phyloP scores from a whole-genome alignment of 2,329 filamentous ascomycete species.

The Polytolypa hystricis region DNA sequence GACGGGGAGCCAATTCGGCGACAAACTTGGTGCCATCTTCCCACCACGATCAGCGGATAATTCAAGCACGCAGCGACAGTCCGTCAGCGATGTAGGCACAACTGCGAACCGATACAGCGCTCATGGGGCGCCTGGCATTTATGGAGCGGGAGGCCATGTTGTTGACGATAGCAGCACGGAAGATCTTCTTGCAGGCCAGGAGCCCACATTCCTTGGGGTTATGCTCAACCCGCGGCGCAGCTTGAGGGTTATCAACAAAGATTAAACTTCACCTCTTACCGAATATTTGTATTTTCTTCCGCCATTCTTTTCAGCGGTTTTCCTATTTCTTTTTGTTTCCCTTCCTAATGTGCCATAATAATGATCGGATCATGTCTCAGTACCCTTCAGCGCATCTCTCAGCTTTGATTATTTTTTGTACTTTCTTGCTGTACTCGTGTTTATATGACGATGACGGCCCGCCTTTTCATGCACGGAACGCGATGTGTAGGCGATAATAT shows the following conservation, averaged over 20 bases:
- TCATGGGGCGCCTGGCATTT: slow-evolving; percentile 15
- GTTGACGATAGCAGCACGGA: slow-evolving; percentile 42
- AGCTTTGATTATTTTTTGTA: too few species aligned
- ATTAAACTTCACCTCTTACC: too few species aligned
- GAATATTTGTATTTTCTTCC: slow-evolving; percentile 1
- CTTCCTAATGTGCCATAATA: not conserved
- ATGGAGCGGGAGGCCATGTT: slow-evolving; percentile 21
- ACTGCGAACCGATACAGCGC: slow-evolving; percentile 4
- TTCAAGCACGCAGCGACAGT: slow-evolving; percentile 13
- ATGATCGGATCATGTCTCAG: too few species aligned
- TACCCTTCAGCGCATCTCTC: too few species aligned
- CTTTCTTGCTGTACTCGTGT: too few species aligned
- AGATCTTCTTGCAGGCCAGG: slow-evolving; percentile 50
- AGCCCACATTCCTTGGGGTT: slow-evolving; percentile 62
- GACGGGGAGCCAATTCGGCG: slow-evolving; percentile 27
- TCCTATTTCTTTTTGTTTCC: slow-evolving; percentile 4
- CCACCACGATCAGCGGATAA: slow-evolving; percentile 14
- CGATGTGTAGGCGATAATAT: too few species aligned
- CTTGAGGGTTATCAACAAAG: slow-evolving; percentile 55
- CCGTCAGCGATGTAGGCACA: slow-evolving; percentile 2
- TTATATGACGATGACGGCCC: too few species aligned
- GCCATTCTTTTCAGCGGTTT: slow-evolving; percentile 2
- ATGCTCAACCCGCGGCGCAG: slow-evolving; percentile 57
- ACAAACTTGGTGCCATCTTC: slow-evolving; percentile 8
- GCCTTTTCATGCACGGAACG: too few species aligned